Evolutionary conservation across 257 asterid species (phyloP), one percentile per base, ranked within the genome.

Genomic region (Solanum ossicruentum): DNA sequence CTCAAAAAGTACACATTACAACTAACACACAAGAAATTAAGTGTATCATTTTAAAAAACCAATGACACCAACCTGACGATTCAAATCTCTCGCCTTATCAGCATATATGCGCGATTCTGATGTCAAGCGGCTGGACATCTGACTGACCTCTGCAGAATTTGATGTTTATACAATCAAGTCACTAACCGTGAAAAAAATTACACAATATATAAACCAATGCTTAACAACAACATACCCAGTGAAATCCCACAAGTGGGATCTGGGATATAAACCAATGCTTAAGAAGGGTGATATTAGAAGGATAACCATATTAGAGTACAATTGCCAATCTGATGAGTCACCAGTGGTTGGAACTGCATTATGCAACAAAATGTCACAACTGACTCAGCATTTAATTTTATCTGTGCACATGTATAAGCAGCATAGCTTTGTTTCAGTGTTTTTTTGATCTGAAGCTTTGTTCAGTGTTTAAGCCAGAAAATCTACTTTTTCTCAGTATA

Each of bases 121-220:
- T 83, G 99, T 94, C 90, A 96, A 92, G 86, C 97, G 98, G 88
- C 94, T 91, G 84, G 99, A 93, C 96, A 96, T 90, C 86, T 96
- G 93, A 86, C 97, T 93, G 89, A 93, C 96, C 93, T 95, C 97
- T 91, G 92, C 87, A 88, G 84, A 89, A 86, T 69, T 83, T 60
- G 52, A 87, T 20, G 77, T 28, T 54, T 20, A 58, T 78, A 79
- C 36, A 17, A 80, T 55, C 69, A 86, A 85, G 41, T 56, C 13
- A 85, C 49, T 47, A 84, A 84, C 21, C 83, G 58, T 73, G 21
- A 58, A 41, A 47, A 77, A 36, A 49, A 60, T 72, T 52, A 52
- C 10, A 20, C 47, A 21, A 54, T 20, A 32, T n/a, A 36, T 28
- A 60, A 75, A 54, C 2, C 58, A 75, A 67, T 49, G 80, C 85